phyloP scores from a whole-genome alignment of 2,329 filamentous ascomycete species.

The Esteya vermicola region DNA sequence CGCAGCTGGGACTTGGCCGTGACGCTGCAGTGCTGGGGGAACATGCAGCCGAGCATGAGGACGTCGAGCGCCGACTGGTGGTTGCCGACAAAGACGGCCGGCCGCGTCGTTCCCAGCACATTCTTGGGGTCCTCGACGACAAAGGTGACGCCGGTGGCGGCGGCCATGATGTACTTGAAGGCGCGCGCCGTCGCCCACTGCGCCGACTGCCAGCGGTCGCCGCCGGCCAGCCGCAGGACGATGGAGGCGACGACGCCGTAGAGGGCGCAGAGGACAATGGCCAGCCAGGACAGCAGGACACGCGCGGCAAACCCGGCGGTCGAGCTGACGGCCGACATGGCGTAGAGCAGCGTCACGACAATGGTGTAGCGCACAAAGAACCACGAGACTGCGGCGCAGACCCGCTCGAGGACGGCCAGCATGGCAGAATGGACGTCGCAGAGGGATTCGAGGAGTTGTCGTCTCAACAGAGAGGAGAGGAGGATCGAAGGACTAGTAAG shows the following conservation, averaged over 20 bases:
- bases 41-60: constrained; percentile 75
- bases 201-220: constrained; percentile 47
- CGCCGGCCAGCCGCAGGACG: constrained; percentile 53
- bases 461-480: background rate
- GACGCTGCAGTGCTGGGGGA: constrained; percentile 82
- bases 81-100: constrained; percentile 85
- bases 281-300: constrained; percentile 49
- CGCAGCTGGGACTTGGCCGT: constrained; percentile 82
- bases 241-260: constrained; percentile 69
- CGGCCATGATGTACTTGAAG: constrained; percentile 69
- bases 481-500: background rate
- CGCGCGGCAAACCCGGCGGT: constrained; percentile 56
- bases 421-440: background rate
- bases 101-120: constrained; percentile 49
- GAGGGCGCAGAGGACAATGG: constrained; percentile 42
- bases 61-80: constrained; percentile 96
- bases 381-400: constrained; percentile 22
- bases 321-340: constrained; percentile 43
- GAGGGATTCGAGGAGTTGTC: background rate
- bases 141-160: constrained; percentile 66
- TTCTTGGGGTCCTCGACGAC: constrained; percentile 53
- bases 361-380: constrained; percentile 36
- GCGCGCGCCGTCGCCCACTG: constrained; percentile 73
- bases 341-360: constrained; percentile 43
- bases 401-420: constrained; percentile 1